Base-by-base conservation (phyloP, 1,139 yeast genomes). In the Saccharomycopsis hybrid region DNA sequence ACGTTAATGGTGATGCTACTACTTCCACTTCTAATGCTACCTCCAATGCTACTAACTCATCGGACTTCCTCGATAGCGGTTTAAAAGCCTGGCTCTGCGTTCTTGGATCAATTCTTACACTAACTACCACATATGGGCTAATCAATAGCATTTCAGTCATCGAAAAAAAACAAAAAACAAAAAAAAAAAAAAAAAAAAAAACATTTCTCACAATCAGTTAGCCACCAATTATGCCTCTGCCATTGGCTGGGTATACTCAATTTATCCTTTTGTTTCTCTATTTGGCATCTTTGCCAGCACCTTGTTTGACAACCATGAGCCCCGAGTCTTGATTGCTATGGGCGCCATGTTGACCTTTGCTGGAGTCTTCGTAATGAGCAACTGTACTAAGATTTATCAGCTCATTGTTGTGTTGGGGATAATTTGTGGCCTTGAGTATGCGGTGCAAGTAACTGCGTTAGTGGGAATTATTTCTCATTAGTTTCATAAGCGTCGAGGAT, bases 241-340 rank as follows among this genome's bases (percentile, higher is more conserved):
- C 5, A 73, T 80, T 0, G 79, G 88, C 4, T 84, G 90, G 92
- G 78, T 85, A 48, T 82, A 83, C 60, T 80, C 89, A 2, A 65
- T 83, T 13, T 81, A 76, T 58, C 60, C 81, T 33, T 79, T 82
- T 24, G 67, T 81, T 30, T 69, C 79, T 58, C 80, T 78, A 60
- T 75, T 82, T 24, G 80, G 82, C 0, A 76, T 82, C 8, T 65
- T 78, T 43, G 75, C 78, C 33, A 90, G 90, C 0, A 81, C 81
- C 2, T 57, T 81, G 8, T 77, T 81, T 59, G 90, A 83, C 57
- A 60, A 66, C 30, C 67, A 67, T 46, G 89, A 89, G 0, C 72
- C 82, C 2, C 60, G 69, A 43, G 60, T 67, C 41, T 73, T 77
- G 27, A 59, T 76, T 54, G 55, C 69, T 28, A 58, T 65, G 2